A percentile compares a stretch with the other conserved stretches of the same genome.
Evolutionary conservation across 176 grass and related monocot species (phyloP).

Genomic region (Lolium rigidum): DNA sequence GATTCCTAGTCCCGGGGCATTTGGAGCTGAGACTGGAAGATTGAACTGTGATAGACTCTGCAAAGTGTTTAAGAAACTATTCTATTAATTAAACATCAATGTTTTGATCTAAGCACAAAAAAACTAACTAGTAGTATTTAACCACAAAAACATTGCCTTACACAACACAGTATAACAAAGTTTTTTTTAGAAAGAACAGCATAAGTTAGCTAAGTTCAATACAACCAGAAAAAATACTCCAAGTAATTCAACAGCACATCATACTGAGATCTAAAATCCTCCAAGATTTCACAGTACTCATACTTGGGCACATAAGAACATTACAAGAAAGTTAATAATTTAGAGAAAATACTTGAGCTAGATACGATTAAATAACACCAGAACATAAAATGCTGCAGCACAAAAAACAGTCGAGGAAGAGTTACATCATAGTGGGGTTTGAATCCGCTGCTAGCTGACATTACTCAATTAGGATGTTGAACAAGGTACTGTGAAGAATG

Average conservation of each 20-base stretch:
- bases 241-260: conserved; percentile 38
- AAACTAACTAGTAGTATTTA: conserved; percentile 18
- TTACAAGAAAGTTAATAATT: conserved; percentile 28
- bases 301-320: conserved; percentile 32
- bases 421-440: conserved; percentile 13
- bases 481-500: conserved; percentile 7
- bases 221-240: conserved; percentile 4
- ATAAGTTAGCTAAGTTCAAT: conserved; percentile 15
- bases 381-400: conserved; percentile 22
- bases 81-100: conserved; percentile 45
- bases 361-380: conserved; percentile 13
- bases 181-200: conserved; percentile 12
- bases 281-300: neutral
- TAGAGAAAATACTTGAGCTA: neutral
- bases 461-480: neutral
- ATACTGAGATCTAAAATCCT: neutral
- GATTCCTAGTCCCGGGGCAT: conserved; percentile 57
- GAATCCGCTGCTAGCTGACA: neutral
- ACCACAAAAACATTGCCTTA: conserved; percentile 23
- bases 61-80: conserved; percentile 50
- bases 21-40: conserved; percentile 75
- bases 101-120: conserved; percentile 25
- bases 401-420: conserved; percentile 22
- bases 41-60: conserved; percentile 95
- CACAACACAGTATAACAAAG: conserved; percentile 37